Conservation (phyloP, 441 rosid genomes). For the Brassica hybrid region DNA sequence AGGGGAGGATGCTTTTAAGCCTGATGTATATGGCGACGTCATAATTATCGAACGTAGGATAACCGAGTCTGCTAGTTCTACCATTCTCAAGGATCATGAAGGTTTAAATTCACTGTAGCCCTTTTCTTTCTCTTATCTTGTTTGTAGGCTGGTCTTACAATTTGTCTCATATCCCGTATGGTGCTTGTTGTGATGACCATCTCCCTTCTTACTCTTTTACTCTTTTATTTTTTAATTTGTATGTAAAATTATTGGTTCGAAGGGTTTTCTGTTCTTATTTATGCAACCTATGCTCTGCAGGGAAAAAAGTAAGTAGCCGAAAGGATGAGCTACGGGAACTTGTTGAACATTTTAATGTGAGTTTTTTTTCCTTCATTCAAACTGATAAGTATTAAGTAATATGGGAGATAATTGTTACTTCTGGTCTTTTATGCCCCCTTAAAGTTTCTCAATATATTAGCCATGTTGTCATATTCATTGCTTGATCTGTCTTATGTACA, state of each 20-base stretch:
- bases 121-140: neutral
- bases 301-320: constrained; percentile 66
- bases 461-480: neutral
- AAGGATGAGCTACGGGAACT: constrained; percentile 83
- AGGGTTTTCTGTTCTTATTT: constrained; percentile 5
- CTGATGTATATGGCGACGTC: constrained; percentile 64
- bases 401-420: constrained; percentile 9
- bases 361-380: constrained; percentile 34
- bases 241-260: neutral
- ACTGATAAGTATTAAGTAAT: neutral
- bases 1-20: constrained; percentile 82
- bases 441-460: neutral
- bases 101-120: constrained; percentile 46
- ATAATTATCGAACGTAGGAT: constrained; percentile 77
- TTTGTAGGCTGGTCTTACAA: neutral
- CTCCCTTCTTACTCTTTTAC: neutral
- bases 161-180: neutral
- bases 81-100: constrained; percentile 63
- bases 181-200: neutral
- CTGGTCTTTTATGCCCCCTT: constrained; percentile 3
- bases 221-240: neutral
- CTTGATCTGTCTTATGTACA: constrained; percentile 10
- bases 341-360: constrained; percentile 87
- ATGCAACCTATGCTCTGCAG: constrained; percentile 47
- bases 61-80: constrained; percentile 59